Base-by-base conservation (phyloP, 352 stramenopile species). In the Pythium myriotylum region DNA sequence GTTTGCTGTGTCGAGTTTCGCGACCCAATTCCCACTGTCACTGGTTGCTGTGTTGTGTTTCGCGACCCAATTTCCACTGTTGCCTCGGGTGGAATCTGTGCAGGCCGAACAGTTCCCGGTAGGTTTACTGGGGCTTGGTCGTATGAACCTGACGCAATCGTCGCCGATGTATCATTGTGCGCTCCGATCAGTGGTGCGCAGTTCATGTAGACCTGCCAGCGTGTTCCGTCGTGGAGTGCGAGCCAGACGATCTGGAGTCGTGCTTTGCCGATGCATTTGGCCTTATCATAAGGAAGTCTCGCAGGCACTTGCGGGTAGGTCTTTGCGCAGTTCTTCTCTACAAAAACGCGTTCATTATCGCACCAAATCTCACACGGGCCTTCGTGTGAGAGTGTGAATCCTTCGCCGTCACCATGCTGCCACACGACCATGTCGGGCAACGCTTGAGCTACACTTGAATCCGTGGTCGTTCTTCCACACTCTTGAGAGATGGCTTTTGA, bases 191-290 rank as follows among this genome's bases (percentile, higher is more conserved):
- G 50, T 2, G 42, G 50, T 9, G 51, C 59, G 35, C 62, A 77
- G 66, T 77, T 74, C 37, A 66, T 70, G 60, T 79, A 73, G 7
- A 70, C 54, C 55, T 79, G 71, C 71, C 67, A 79, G 4, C 48
- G 22, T 1, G 50, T 32, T 16, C 43, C 39, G 13, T 65, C 54
- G 42, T 79, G 71, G 47, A 78, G 54, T 19, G 70, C 70, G 16
- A 75, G 54, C 71, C 71, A 79, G 16, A 69, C 35, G 3, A 63
- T 53, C 40, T 62, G 59, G 14, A 76, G 48, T 23, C 63, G 48
- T 23, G 54, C 67, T 40, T 68, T 65, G 41, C 67, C 67, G 3
- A 51, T 27, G 43, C 71, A 79, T 58, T 73, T 74, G 51, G 39
- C 32, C 13, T 47, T 45, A 5, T 68, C 27, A 47, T 43, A 70